These are phyloP conservation scores for Cyclospora cayetanensis DNA, from an alignment of 169 alveolate genomes.

Conservation along the genomic window DNA sequence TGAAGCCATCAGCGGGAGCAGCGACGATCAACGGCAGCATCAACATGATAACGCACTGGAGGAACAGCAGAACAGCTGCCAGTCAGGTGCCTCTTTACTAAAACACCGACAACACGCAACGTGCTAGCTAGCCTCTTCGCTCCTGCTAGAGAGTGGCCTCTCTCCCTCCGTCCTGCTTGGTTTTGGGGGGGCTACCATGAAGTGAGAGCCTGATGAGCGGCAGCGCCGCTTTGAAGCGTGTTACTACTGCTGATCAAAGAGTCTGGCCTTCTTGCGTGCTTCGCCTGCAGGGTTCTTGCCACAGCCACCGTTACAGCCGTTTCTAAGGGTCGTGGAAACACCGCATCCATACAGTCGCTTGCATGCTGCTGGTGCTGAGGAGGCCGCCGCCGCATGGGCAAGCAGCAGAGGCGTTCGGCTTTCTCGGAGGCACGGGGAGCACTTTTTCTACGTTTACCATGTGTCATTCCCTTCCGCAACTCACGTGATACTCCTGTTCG, in stretches of 20 bases:
- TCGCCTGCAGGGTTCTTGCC: slow-evolving; percentile 39
- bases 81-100: too few relatives aligned
- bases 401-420: slow-evolving; percentile 51
- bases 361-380: slow-evolving; percentile 44
- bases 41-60: too few relatives aligned
- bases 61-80: background rate
- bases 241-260: too few relatives aligned
- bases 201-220: too few relatives aligned
- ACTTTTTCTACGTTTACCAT: slow-evolving; percentile 21
- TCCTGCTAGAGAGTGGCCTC: too few relatives aligned
- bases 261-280: too few relatives aligned
- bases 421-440: slow-evolving; percentile 49
- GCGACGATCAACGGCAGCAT: too few relatives aligned
- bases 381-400: slow-evolving; percentile 63
- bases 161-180: too few relatives aligned
- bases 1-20: slow-evolving; percentile 57
- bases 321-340: slow-evolving; percentile 53
- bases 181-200: too few relatives aligned
- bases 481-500: slow-evolving; percentile 22
- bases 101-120: too few relatives aligned
- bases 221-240: too few relatives aligned
- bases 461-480: slow-evolving; percentile 36
- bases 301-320: slow-evolving; percentile 29
- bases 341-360: slow-evolving; percentile 25
- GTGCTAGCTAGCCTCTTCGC: too few relatives aligned